These are phyloP conservation scores for Sarcomyxa edulis DNA, from an alignment of 768 basidiomycete genomes.

Conservation along the genomic window DNA sequence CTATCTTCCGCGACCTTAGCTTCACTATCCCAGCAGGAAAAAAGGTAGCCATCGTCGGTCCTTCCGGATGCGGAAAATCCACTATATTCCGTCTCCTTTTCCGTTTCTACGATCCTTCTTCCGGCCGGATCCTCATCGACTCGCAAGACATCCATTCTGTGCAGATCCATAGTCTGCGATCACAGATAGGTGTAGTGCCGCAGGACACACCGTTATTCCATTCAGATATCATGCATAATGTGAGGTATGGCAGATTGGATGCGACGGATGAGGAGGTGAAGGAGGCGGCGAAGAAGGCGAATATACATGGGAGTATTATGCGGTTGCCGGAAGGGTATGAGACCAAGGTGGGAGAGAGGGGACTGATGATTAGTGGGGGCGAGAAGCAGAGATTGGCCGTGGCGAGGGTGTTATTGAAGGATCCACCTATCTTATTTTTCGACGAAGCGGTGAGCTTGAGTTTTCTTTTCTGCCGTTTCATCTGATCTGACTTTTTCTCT, in stretches of 20 bases:
- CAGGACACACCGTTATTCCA: slow-evolving; percentile 99
- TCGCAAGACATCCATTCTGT: slow-evolving; percentile 79
- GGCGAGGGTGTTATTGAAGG: slow-evolving; percentile 86
- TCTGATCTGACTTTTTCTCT: not conserved
- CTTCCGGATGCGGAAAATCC: slow-evolving; percentile 96
- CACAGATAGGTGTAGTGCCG: slow-evolving; percentile 86
- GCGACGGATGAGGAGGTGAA: slow-evolving; percentile 89
- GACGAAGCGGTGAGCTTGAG: slow-evolving; percentile 83
- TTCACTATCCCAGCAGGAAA: slow-evolving; percentile 95
- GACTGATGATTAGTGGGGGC: slow-evolving; percentile 97
- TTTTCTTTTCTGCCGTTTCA: not conserved
- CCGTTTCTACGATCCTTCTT: slow-evolving; percentile 85
- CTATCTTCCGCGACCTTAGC: slow-evolving; percentile 83
- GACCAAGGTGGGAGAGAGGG: slow-evolving; percentile 93
- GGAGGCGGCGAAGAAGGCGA: slow-evolving; percentile 80
- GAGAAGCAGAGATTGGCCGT: slow-evolving; percentile 98
- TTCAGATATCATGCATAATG: slow-evolving; percentile 90
- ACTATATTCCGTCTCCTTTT: slow-evolving; percentile 93
- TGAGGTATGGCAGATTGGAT: slow-evolving; percentile 84
- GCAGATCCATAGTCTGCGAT: slow-evolving; percentile 66
- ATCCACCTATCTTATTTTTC: slow-evolving; percentile 95
- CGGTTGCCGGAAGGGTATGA: slow-evolving; percentile 80
- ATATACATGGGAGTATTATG: slow-evolving; percentile 77
- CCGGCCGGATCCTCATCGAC: slow-evolving; percentile 82
- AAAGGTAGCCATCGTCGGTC: slow-evolving; percentile 96